Evolutionary conservation across 352 stramenopile species (phyloP), one percentile per base, ranked within the genome.

Genomic region (Lagenidium giganteum): DNA sequence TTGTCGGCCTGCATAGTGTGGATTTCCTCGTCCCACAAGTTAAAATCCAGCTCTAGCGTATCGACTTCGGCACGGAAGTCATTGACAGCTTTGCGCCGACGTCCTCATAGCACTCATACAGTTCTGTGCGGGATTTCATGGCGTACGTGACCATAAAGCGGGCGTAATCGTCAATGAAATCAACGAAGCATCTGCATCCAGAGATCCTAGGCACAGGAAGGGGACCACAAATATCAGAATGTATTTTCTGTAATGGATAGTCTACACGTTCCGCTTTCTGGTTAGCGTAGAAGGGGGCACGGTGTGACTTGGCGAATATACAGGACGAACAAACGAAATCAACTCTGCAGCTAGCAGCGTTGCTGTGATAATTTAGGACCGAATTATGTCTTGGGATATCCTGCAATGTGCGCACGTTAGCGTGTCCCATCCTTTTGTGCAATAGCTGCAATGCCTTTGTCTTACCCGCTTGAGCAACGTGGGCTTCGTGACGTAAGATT

Each of bases 271-370:
- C 21, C 51, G 54, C 39, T 35, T 43, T 16, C 44, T 26, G 54
- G 41, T 50, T 54, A 39, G 44, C 41, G 41, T 57, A 32, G 26
- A 51, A 58, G 16, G 48, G 36, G 13, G 39, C 16, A 43, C 47
- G 47, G 24, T 57, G 47, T 16, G 46, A 62, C 43, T 57, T 62
- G 30, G 47, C 53, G 46, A 61, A 50, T 34, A n/a, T 39, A 33
- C 53, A 52, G 5, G 46, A 38, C 24, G 20, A 21, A 16, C 53
- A 61, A 26, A 51, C 42, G 25, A 55, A 52, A 2, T 46, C 16
- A 33, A 30, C 24, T 5, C 26, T n/a, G n/a, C 24, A 17, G 31
- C 27, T 34, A 43, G 38, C 27, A 27, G 5, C 33, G 22, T 36
- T 17, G 5, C 42, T 16, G 8, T 43, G 4, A 34, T 35, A 34